Percentiles rank a stretch among this genome's conserved stretches.
phyloP scores from a whole-genome alignment of 2,329 filamentous ascomycete species.

The Fonsecaea multimorphosa region DNA sequence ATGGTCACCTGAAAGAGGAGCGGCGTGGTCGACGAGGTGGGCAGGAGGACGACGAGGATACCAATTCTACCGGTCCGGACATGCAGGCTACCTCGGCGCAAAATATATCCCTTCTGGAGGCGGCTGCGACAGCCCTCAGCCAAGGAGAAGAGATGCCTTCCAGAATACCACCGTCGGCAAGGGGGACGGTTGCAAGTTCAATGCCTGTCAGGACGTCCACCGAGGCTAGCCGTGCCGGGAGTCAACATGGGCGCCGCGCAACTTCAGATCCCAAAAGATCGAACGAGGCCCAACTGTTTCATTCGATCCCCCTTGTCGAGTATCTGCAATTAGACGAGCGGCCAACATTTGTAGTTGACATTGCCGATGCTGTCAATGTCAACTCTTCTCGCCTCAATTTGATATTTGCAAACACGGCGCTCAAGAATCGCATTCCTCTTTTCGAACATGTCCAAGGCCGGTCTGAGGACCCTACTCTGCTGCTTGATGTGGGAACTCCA shows the following conservation, averaged over 20 bases:
- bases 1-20: constrained; percentile 17
- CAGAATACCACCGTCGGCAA: constrained; percentile 9
- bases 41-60: constrained; percentile 22
- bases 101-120: constrained; percentile 25
- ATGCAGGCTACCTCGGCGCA: background rate
- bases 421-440: constrained; percentile 64
- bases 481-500: constrained; percentile 48
- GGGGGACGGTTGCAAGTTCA: constrained; percentile 10
- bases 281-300: constrained; percentile 63
- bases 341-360: constrained; percentile 76
- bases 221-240: constrained; percentile 7
- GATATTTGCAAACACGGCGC: constrained; percentile 71
- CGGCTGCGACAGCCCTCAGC: constrained; percentile 20
- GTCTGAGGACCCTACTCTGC: constrained; percentile 49
- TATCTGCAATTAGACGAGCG: constrained; percentile 77
- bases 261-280: constrained; percentile 58
- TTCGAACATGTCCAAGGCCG: constrained; percentile 64
- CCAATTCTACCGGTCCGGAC: background rate
- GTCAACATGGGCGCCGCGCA: constrained; percentile 47
- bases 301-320: constrained; percentile 71
- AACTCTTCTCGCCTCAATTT: constrained; percentile 63
- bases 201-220: constrained; percentile 30
- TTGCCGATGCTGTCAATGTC: constrained; percentile 64
- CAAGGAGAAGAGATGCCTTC: constrained; percentile 18
- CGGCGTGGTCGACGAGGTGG: constrained; percentile 19